A percentile compares a stretch with the other conserved stretches of the same genome.
These are phyloP conservation scores for Ettlia oleoabundans DNA, from an alignment of 139 green algal genomes.

Conservation along the genomic window DNA sequence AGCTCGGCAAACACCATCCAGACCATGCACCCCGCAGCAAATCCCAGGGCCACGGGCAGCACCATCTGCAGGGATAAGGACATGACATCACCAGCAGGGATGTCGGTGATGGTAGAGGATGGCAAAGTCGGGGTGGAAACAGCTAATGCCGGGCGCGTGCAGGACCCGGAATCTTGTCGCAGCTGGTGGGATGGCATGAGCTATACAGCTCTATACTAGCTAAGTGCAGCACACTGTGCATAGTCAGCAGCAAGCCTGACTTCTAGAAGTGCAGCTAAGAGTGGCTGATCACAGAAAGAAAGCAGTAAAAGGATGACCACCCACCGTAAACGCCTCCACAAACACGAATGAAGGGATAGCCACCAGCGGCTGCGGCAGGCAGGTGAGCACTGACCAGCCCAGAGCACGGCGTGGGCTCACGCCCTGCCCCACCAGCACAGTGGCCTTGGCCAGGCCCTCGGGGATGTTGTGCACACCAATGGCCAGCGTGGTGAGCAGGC, in stretches of 20 bases:
- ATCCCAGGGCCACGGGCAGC: slow-evolving; percentile 93
- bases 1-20: slow-evolving; percentile 98
- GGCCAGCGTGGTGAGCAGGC: slow-evolving; percentile 92
- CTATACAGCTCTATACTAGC: too few relatives aligned
- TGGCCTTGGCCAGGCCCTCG: slow-evolving; percentile 94
- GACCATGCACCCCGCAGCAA: slow-evolving; percentile 98
- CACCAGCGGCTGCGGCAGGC: slow-evolving; percentile 89
- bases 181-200: too few relatives aligned
- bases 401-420: slow-evolving; percentile 70
- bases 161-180: too few relatives aligned
- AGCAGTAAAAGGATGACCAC: neutral
- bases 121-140: neutral
- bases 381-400: slow-evolving; percentile 84
- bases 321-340: slow-evolving; percentile 86
- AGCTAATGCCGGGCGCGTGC: too few relatives aligned
- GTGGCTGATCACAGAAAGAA: neutral
- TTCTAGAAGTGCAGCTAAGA: too few relatives aligned
- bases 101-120: too few relatives aligned
- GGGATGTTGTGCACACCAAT: slow-evolving; percentile 99
- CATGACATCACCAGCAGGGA: neutral
- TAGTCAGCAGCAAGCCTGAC: too few relatives aligned
- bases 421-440: slow-evolving; percentile 89
- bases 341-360: slow-evolving; percentile 95
- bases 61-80: slow-evolving; percentile 41
- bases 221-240: neutral